Evolutionary conservation across 106 monocot genomes (phyloP).

Genomic region (Acorus calamus): DNA sequence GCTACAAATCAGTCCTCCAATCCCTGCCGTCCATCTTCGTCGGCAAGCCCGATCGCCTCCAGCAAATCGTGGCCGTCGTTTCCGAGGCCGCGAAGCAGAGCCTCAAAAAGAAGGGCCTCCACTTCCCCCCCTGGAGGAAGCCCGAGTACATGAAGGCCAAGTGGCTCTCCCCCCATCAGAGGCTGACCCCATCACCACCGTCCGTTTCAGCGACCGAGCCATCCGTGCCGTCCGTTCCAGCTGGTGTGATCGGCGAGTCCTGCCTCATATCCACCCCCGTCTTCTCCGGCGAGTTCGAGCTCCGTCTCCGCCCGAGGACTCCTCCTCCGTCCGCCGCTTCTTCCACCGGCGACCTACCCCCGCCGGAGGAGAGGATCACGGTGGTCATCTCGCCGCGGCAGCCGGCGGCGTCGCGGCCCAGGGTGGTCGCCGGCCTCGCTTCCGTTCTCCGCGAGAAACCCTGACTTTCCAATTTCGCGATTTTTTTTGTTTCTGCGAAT

Average conservation of each 20-base stretch:
- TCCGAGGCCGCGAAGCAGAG: conserved; percentile 58
- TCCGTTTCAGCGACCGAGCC: neutral
- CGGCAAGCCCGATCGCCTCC: conserved; percentile 42
- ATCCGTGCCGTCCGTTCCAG: neutral
- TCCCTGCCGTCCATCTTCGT: conserved; percentile 63
- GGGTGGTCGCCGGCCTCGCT: conserved; percentile 42
- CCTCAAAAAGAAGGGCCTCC: conserved; percentile 71
- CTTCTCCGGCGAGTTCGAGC: conserved; percentile 16
- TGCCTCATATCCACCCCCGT: conserved; percentile 6
- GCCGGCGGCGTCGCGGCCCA: conserved; percentile 28
- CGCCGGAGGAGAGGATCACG: conserved; percentile 4
- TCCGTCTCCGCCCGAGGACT: neutral
- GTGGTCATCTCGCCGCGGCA: conserved; percentile 13
- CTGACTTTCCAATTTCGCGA: neutral
- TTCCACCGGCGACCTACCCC: neutral
- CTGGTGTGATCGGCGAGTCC: neutral
- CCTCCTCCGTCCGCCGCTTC: too few relatives aligned
- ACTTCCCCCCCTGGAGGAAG: conserved; percentile 66
- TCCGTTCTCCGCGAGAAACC: conserved; percentile 5
- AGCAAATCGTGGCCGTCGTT: conserved; percentile 39
- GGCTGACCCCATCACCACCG: neutral
- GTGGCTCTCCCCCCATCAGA: conserved; percentile 41
- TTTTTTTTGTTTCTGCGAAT: too few relatives aligned
- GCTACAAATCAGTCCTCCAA: conserved; percentile 47
- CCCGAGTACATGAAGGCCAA: conserved; percentile 59